Conservation (phyloP, 129 eudicot genomes). For the Flaveria brownii region DNA sequence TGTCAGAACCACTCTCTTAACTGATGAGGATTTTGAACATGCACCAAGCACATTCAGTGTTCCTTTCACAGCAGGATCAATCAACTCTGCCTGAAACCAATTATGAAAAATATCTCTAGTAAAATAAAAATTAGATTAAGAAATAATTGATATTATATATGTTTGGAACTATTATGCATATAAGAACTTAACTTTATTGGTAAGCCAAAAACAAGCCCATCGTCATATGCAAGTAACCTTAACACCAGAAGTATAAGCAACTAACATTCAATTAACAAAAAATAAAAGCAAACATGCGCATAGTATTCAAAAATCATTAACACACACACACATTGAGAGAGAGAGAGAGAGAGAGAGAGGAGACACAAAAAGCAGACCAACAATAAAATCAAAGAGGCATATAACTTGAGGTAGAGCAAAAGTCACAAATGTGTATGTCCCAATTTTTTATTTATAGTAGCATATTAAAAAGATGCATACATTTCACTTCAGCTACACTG, state of each 20-base stretch:
- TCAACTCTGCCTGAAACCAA: constrained; percentile 60
- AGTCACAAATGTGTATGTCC: too few relatives aligned
- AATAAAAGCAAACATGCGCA: background rate
- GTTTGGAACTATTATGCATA: background rate
- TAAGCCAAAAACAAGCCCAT: background rate
- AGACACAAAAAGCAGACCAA: too few relatives aligned
- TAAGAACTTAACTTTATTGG: background rate
- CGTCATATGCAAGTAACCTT: background rate
- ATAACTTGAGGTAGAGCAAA: too few relatives aligned
- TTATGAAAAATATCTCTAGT: background rate
- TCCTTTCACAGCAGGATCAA: constrained; percentile 91
- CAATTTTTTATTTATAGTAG: too few relatives aligned
- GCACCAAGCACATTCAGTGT: constrained; percentile 82
- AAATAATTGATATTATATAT: background rate
- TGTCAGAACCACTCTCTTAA: constrained; percentile 78
- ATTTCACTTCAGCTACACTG: too few relatives aligned
- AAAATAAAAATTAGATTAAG: background rate
- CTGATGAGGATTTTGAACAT: constrained; percentile 56
- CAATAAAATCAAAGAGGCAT: too few relatives aligned
- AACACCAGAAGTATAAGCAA: background rate
- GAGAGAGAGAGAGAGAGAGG: too few relatives aligned
- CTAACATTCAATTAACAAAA: background rate
- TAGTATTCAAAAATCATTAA: background rate
- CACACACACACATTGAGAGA: background rate
- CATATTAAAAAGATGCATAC: too few relatives aligned